A percentile compares a stretch with the other conserved stretches of the same genome.
These are phyloP conservation scores for Lactarius hatsudake DNA, from an alignment of 768 basidiomycete genomes.

Conservation along the genomic window DNA sequence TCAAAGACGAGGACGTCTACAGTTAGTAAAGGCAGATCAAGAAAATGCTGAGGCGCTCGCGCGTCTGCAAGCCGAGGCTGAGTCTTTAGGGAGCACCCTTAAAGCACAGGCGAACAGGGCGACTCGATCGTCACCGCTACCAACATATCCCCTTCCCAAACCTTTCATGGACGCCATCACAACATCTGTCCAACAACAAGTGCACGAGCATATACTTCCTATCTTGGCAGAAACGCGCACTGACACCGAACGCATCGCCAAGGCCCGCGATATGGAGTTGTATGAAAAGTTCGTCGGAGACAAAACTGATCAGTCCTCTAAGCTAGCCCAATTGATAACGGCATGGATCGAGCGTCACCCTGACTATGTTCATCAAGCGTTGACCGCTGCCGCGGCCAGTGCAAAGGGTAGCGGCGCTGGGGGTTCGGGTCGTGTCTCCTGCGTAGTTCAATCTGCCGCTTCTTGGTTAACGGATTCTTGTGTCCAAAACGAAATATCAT, in stretches of 20 bases:
- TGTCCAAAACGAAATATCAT: not conserved
- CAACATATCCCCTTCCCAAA: constrained; percentile 1
- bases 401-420: not conserved
- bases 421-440: not conserved
- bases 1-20: not conserved
- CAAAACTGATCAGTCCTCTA: constrained; percentile 15
- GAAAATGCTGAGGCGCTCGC: constrained; percentile 14
- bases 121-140: not conserved
- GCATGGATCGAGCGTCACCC: constrained; percentile 21
- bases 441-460: not conserved
- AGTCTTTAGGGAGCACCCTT: constrained; percentile 6
- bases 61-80: constrained; percentile 15
- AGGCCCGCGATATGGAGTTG: constrained; percentile 14
- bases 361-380: constrained; percentile 8
- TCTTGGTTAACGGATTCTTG: not conserved
- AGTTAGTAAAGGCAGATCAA: constrained; percentile 23
- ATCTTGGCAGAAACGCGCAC: constrained; percentile 9
- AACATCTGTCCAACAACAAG: constrained; percentile 1
- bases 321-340: constrained; percentile 14
- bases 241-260: constrained; percentile 10
- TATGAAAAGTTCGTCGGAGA: constrained; percentile 21
- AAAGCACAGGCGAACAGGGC: constrained; percentile 6
- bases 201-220: constrained; percentile 15
- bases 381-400: not conserved
- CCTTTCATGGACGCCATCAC: constrained; percentile 15